Conservation (phyloP, 1,139 yeast genomes). For the Zygoascus sp. region DNA sequence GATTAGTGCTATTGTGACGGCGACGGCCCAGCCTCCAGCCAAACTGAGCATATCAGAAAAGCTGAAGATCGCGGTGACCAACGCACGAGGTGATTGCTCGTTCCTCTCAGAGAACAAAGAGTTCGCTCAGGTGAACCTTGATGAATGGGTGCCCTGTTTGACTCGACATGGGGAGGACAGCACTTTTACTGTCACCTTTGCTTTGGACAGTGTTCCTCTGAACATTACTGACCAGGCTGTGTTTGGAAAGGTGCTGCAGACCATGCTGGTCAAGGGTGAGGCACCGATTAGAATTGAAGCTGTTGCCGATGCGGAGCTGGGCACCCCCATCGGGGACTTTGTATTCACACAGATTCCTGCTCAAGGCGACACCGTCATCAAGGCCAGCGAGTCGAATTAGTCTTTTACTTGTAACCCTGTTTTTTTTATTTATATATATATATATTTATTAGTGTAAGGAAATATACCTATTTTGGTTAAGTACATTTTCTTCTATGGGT, state of each 20-base stretch:
- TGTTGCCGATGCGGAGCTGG: conserved; percentile 36
- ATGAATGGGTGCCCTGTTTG: conserved; percentile 35
- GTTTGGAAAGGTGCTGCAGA: conserved; percentile 29
- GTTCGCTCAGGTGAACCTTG: conserved; percentile 32
- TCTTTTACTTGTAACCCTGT: neutral
- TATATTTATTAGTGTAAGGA: conserved; percentile 6
- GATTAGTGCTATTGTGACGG: conserved; percentile 26
- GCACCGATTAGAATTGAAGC: conserved; percentile 31
- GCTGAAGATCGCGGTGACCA: conserved; percentile 18
- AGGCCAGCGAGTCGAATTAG: neutral
- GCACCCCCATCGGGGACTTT: conserved; percentile 40
- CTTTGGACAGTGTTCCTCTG: conserved; percentile 31
- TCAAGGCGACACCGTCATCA: conserved; percentile 21
- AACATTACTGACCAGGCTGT: conserved; percentile 30
- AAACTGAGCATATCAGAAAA: conserved; percentile 18
- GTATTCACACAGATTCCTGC: conserved; percentile 31
- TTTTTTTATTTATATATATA: too few species aligned
- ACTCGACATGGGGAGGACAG: conserved; percentile 23
- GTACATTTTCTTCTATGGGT: neutral
- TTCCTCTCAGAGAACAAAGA: conserved; percentile 25
- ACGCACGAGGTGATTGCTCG: conserved; percentile 31
- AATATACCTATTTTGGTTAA: neutral
- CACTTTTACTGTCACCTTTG: conserved; percentile 26
- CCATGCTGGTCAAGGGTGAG: conserved; percentile 29
- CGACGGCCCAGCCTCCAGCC: conserved; percentile 23